Evolutionary conservation across 139 green algal species (phyloP).

Genomic region (Coelastrella sp.): DNA sequence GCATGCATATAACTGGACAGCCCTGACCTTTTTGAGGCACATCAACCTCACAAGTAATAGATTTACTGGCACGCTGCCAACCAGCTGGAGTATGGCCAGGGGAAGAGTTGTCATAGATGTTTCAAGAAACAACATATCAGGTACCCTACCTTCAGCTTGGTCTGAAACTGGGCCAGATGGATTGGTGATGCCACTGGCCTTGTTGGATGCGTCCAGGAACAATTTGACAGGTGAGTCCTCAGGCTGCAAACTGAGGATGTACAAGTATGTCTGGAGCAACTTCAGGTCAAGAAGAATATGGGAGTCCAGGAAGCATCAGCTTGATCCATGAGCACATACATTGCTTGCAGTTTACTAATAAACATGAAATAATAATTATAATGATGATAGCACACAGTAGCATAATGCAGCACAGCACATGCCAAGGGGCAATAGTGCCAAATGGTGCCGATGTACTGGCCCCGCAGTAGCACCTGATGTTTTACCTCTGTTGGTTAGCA

Average conservation of each 20-base stretch:
- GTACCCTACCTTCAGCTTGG: not conserved
- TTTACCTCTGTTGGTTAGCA: not conserved
- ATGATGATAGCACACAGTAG: too few relatives aligned
- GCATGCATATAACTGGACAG: not conserved
- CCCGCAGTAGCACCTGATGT: too few relatives aligned
- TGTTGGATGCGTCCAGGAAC: slow-evolving; percentile 12
- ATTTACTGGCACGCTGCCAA: slow-evolving; percentile 16
- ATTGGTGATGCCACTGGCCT: not conserved
- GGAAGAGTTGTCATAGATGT: slow-evolving; percentile 25
- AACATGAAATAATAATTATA: too few relatives aligned
- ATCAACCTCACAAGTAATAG: slow-evolving; percentile 33
- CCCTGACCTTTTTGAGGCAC: not conserved
- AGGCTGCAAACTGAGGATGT: not conserved
- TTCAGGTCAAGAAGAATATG: not conserved
- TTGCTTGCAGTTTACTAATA: too few relatives aligned
- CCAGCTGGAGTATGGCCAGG: not conserved
- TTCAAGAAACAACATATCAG: slow-evolving; percentile 30
- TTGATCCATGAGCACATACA: too few relatives aligned
- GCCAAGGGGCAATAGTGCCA: too few relatives aligned
- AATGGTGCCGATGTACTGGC: too few relatives aligned
- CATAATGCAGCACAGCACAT: too few relatives aligned
- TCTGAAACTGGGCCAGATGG: not conserved
- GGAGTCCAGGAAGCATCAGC: too few relatives aligned
- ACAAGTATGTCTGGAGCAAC: not conserved
- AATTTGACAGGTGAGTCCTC: slow-evolving; percentile 3